Conservation (phyloP, 2,329 filamentous ascomycete genomes). For the Tolypocladium endophyticum region DNA sequence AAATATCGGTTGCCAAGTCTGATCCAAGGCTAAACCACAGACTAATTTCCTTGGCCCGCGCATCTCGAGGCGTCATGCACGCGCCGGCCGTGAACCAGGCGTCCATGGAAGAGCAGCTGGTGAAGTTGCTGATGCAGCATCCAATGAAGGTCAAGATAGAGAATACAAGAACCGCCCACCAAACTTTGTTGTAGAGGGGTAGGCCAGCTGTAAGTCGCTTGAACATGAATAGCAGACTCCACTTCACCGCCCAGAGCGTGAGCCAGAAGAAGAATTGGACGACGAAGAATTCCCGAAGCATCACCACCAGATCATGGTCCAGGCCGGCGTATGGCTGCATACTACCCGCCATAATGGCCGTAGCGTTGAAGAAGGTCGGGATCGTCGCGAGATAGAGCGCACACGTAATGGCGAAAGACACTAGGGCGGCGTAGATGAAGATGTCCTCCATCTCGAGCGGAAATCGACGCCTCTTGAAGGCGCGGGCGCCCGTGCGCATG, state of each 20-base stretch:
- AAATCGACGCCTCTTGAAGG: constrained; percentile 6
- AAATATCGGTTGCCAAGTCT: constrained; percentile 9
- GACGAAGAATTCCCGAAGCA: constrained; percentile 10
- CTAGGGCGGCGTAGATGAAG: constrained; percentile 8
- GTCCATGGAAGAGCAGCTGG: constrained; percentile 9
- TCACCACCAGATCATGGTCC: constrained; percentile 2
- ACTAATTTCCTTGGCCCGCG: constrained; percentile 8
- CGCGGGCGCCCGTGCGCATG: constrained; percentile 7
- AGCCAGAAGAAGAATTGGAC: constrained; percentile 12
- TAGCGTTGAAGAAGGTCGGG: constrained; percentile 7
- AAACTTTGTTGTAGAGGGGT: constrained; percentile 7
- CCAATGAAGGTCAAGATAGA: constrained; percentile 10
- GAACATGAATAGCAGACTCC: constrained; percentile 11
- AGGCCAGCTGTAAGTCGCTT: constrained; percentile 7
- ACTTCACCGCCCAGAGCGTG: constrained; percentile 11
- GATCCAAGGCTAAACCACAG: constrained; percentile 10
- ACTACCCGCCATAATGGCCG: constrained; percentile 1
- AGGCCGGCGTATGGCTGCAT: constrained; percentile 5
- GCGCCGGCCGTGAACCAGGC: constrained; percentile 10
- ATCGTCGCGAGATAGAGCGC: constrained; percentile 8
- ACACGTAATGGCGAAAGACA: constrained; percentile 7
- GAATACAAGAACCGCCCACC: constrained; percentile 9
- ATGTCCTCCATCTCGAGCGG: constrained; percentile 7
- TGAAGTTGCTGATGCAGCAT: constrained; percentile 10
- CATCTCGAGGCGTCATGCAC: constrained; percentile 6